Conservation (phyloP, 306 rosid genomes). For the Geum urbanum region DNA sequence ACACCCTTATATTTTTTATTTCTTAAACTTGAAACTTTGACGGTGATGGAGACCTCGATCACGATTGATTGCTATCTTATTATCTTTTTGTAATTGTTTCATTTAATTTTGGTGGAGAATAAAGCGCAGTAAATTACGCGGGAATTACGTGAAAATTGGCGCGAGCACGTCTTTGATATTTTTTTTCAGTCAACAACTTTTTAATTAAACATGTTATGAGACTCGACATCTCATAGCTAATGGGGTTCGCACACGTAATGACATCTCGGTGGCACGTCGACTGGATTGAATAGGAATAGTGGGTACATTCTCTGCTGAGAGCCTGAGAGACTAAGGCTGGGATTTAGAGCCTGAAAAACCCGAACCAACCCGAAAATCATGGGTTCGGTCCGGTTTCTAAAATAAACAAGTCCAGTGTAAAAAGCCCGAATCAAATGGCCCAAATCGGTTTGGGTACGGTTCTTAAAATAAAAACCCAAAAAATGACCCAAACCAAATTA, state of each 20-base stretch:
- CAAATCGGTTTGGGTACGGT: too few species aligned
- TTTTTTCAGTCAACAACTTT: constrained; percentile 21
- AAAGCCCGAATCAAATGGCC: too few species aligned
- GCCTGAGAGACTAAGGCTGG: background rate
- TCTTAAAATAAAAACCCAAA: too few species aligned
- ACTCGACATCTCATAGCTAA: background rate
- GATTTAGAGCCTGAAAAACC: too few species aligned
- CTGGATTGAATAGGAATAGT: background rate
- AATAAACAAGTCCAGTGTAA: too few species aligned
- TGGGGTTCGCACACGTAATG: background rate
- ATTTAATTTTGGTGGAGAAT: background rate
- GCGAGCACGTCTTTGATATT: constrained; percentile 26
- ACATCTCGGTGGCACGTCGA: background rate
- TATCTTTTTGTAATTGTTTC: background rate
- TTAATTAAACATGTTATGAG: background rate
- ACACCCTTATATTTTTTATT: too few species aligned
- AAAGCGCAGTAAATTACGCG: constrained; percentile 29
- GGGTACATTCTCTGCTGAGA: background rate
- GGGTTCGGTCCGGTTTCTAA: too few species aligned
- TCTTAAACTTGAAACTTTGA: background rate
- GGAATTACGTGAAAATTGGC: constrained; percentile 38
- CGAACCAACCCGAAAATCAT: too few species aligned
- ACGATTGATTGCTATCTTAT: background rate
- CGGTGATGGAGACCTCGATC: background rate
- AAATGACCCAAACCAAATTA: too few species aligned